These are phyloP conservation scores for Zygosaccharomyces siamensis DNA, from an alignment of 805 yeast genomes.

Conservation along the genomic window DNA sequence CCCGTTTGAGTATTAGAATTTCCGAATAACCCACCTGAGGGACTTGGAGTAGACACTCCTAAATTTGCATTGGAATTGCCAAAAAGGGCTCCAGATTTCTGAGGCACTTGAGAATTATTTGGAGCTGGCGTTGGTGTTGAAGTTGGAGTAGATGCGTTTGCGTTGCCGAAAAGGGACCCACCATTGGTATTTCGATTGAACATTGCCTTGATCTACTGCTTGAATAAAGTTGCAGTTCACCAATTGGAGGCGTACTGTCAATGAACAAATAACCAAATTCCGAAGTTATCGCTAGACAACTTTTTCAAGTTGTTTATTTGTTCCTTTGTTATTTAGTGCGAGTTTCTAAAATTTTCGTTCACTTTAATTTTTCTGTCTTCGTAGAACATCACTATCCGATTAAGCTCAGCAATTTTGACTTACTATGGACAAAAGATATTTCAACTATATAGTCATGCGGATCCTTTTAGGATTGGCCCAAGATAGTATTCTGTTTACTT, in stretches of 20 bases:
- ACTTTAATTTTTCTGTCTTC: not conserved
- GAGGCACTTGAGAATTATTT: conserved; percentile 20
- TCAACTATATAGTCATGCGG: conserved; percentile 2
- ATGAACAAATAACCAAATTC: not conserved
- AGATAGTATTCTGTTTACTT: conserved; percentile 15
- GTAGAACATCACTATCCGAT: not conserved
- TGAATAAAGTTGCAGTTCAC: not conserved
- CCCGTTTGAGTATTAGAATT: conserved; percentile 10
- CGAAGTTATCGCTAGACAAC: not conserved
- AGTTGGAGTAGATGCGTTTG: conserved; percentile 33
- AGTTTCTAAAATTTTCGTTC: not conserved
- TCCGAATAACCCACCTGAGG: conserved; percentile 33
- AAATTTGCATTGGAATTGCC: conserved; percentile 20
- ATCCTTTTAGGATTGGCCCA: conserved; percentile 19
- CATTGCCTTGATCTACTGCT: conserved; percentile 10
- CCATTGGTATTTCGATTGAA: conserved; percentile 22
- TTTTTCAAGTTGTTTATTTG: not conserved
- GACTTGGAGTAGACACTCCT: conserved; percentile 28
- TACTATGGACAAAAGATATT: not conserved
- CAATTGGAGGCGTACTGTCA: conserved; percentile 2
- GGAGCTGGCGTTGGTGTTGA: conserved; percentile 31
- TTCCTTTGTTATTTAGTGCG: not conserved
- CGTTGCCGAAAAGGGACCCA: conserved; percentile 26
- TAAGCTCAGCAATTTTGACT: not conserved
- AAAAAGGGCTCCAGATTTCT: conserved; percentile 24